phyloP scores from a whole-genome alignment of 176 grass and related monocot genomes.

The Urochloa ruziziensis region DNA sequence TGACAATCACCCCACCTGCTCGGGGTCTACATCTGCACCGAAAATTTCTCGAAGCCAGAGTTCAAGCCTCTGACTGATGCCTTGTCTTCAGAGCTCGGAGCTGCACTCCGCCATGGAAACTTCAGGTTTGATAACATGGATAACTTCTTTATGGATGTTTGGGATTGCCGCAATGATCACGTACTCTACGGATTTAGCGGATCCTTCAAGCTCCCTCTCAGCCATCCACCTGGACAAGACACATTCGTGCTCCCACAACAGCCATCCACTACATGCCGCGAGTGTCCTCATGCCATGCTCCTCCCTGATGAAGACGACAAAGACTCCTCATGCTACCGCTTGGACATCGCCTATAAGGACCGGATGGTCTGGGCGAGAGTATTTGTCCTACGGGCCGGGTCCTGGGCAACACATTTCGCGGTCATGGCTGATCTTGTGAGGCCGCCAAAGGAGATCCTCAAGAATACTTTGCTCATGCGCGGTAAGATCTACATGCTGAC shows the following conservation, averaged over 20 bases:
- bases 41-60: neutral
- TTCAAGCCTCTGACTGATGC: neutral
- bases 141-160: neutral
- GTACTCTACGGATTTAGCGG: neutral
- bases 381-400: neutral
- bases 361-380: neutral
- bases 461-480: neutral
- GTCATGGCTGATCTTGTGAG: fast-evolving
- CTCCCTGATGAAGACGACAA: neutral
- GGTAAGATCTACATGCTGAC: constrained; percentile 27
- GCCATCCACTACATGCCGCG: neutral
- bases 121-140: neutral
- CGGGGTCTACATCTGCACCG: neutral
- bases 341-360: neutral
- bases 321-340: neutral
- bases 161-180: neutral
- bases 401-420: neutral
- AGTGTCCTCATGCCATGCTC: neutral
- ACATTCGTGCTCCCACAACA: fast-evolving
- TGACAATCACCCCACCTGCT: neutral
- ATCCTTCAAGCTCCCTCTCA: neutral
- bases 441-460: neutral
- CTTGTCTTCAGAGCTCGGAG: neutral
- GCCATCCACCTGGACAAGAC: too few relatives aligned
- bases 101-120: neutral